phyloP scores from a whole-genome alignment of 768 basidiomycete species.

The Termitomyces sp. region DNA sequence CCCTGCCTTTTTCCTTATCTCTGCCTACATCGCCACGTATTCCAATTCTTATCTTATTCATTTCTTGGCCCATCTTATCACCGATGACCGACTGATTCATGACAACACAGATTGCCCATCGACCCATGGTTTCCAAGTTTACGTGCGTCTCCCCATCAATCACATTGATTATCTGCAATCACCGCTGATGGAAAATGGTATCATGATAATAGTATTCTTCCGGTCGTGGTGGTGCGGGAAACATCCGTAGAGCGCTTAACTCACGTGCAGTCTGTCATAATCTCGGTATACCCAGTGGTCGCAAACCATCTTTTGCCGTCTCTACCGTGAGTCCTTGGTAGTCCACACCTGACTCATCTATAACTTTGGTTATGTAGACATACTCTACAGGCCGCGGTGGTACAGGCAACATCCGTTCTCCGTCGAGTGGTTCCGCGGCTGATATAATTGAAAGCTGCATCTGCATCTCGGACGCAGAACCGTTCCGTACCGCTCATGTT shows the following conservation, averaged over 20 bases:
- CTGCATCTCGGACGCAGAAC: slow-evolving; percentile 23
- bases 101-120: slow-evolving; percentile 35
- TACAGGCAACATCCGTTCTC: slow-evolving; percentile 80
- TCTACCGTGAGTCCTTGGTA: slow-evolving; percentile 28
- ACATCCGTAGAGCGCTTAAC: slow-evolving; percentile 45
- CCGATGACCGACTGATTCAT: background rate
- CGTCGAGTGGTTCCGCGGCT: slow-evolving; percentile 52
- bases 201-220: slow-evolving; percentile 46
- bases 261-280: slow-evolving; percentile 35
- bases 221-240: slow-evolving; percentile 67
- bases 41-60: background rate
- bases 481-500: slow-evolving; percentile 29
- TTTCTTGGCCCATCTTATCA: background rate
- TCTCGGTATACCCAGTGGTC: slow-evolving; percentile 46
- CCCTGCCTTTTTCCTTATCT: background rate
- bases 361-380: slow-evolving; percentile 27
- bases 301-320: slow-evolving; percentile 40
- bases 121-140: slow-evolving; percentile 53
- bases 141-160: slow-evolving; percentile 33
- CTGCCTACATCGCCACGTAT: background rate
- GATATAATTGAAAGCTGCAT: slow-evolving; percentile 19
- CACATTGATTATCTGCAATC: background rate
- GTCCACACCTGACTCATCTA: too few relatives aligned
- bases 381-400: slow-evolving; percentile 80
- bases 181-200: background rate